Base-by-base conservation (phyloP, 2,329 filamentous ascomycete species). In the Nothopassalora personata region DNA sequence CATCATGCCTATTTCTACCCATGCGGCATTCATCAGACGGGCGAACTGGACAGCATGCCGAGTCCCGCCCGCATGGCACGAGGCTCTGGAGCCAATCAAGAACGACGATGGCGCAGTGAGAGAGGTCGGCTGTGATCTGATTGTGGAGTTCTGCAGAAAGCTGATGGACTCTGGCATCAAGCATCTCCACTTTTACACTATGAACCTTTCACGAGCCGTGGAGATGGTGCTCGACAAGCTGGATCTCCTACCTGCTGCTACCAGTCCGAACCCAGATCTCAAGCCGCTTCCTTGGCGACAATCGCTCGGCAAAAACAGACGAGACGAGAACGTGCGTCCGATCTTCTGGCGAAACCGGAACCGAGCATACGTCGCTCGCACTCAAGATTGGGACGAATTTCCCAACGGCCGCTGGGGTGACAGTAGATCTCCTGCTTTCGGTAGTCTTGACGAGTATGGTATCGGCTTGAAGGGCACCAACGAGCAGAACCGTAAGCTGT, bases 311-410 rank as follows among this genome's bases (percentile, higher is more conserved):
- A 84, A 96, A 64, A 90, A 91, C 55, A 86, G 94, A 51, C 85
- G 93, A 69, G 90, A 90, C 51, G 94, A 99, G 77, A 96, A 97
- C 71, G 94, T 99, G 47, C 90, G 94, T 55, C 94, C 94, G 34
- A 96, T 99, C 67, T 99, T 99, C 82, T 99, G 94, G 94, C 87
- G 93, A 68, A 97, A 97, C 77, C 86, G 94, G 59, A 94, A 96
- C 76, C 91, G 94, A 72, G 96, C 92, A 4, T 99, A 99, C 70
- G 87, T 99, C 57, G 86, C 91, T 57, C 90, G 94, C 57, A 99
- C 94, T 0, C 92, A 97, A 73, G 93, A 97, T 67, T 99, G 94
- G 94, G 94, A 99, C 70, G 94, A 99, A 74, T 99, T 97, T 69
- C 94, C 94, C 57, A 99, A 99, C 80, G 94, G 94, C 50, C 89